Conservation (phyloP, 2,329 filamentous ascomycete genomes). For the Sclerotinia subarctica region DNA sequence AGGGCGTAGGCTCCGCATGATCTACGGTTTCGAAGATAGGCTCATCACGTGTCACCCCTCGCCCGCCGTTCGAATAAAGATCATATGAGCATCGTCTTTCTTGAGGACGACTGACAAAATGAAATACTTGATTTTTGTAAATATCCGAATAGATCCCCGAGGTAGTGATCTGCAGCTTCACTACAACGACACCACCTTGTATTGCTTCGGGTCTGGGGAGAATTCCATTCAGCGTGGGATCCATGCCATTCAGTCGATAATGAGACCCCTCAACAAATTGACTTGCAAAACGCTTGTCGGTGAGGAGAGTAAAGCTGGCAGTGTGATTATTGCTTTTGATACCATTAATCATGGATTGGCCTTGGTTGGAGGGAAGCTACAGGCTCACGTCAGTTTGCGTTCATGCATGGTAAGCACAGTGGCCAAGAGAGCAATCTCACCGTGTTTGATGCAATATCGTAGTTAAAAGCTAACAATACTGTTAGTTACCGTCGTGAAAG, state of each 20-base stretch:
- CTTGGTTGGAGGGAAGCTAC: constrained; percentile 12
- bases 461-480: neutral
- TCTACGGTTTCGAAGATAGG: constrained; percentile 12
- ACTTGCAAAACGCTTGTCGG: constrained; percentile 5
- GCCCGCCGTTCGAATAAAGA: constrained; percentile 4
- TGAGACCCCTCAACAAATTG: constrained; percentile 15
- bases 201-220: constrained; percentile 3
- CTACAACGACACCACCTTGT: constrained; percentile 6
- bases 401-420: neutral
- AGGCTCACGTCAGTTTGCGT: neutral
- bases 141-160: constrained; percentile 15
- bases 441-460: constrained; percentile 3
- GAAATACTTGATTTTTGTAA: neutral
- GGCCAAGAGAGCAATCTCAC: neutral
- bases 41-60: constrained; percentile 4
- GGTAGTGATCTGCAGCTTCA: constrained; percentile 7
- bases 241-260: constrained; percentile 13
- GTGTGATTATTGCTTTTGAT: neutral
- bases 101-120: constrained; percentile 9
- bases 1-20: constrained; percentile 11
- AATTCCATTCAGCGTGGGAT: constrained; percentile 1
- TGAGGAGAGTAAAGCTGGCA: constrained; percentile 14
- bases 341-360: constrained; percentile 2
- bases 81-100: constrained; percentile 15
- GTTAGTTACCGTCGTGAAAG: neutral